Evolutionary conservation across 352 stramenopile species (phyloP).

Genomic region (Phytophthora multivora): DNA sequence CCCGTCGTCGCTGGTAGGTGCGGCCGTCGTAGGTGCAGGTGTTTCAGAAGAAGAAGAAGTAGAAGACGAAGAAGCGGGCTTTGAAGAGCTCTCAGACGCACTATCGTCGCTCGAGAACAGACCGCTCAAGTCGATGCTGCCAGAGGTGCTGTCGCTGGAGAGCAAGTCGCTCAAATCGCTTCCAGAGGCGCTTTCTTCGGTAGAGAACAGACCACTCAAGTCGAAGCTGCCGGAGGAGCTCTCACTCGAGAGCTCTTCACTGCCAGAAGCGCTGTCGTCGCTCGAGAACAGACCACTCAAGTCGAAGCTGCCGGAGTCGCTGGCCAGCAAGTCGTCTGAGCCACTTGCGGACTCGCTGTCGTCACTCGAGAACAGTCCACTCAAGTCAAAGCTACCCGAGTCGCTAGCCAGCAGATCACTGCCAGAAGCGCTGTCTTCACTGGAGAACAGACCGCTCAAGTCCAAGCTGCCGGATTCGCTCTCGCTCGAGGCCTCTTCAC

Average conservation of each 20-base stretch:
- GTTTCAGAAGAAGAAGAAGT: neutral
- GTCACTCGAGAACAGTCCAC: too few species aligned
- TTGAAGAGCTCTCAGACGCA: neutral
- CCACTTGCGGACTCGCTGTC: neutral
- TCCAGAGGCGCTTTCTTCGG: neutral
- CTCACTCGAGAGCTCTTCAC: neutral
- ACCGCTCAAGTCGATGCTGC: neutral
- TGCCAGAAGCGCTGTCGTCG: slow-evolving; percentile 6
- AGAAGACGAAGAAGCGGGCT: neutral
- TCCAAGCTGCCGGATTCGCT: neutral
- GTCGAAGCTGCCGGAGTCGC: neutral
- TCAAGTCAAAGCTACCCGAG: neutral
- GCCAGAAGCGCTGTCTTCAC: slow-evolving; percentile 5
- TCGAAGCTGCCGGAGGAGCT: neutral
- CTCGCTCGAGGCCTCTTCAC: neutral
- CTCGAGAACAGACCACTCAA: neutral
- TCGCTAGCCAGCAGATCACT: neutral
- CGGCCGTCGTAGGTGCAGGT: neutral
- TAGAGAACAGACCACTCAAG: neutral
- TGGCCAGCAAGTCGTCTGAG: neutral
- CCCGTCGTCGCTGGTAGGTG: neutral
- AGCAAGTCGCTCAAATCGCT: neutral
- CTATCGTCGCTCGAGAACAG: neutral
- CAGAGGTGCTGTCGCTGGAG: neutral
- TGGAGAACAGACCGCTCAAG: neutral